These are phyloP conservation scores for Paramyrothecium sp. DNA, from an alignment of 2,329 filamentous ascomycete genomes.

Conservation along the genomic window DNA sequence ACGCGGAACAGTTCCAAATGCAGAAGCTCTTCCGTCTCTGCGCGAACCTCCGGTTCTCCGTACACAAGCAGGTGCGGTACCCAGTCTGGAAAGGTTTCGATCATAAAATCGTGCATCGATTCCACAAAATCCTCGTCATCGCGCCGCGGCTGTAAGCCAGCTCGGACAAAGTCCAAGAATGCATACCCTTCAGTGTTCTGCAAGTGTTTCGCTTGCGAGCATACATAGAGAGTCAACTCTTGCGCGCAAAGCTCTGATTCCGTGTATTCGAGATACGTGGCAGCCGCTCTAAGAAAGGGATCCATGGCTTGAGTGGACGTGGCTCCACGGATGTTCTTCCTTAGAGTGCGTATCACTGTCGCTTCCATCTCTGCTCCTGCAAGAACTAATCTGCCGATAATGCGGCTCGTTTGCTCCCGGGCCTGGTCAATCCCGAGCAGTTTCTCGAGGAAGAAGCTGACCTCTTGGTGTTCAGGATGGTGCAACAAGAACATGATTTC, in stretches of 20 bases:
- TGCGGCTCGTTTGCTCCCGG: conserved; percentile 45
- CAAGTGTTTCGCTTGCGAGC: conserved; percentile 39
- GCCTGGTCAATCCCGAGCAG: conserved; percentile 63
- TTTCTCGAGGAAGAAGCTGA: conserved; percentile 63
- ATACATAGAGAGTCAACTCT: conserved; percentile 41
- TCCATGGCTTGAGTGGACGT: conserved; percentile 39
- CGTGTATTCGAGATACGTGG: conserved; percentile 49
- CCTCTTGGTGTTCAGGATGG: conserved; percentile 26
- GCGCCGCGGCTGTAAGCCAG: conserved; percentile 23
- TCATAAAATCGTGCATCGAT: conserved; percentile 15
- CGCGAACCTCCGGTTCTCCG: conserved; percentile 40
- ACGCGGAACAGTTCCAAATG: conserved; percentile 38
- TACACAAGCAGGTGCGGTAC: conserved; percentile 49
- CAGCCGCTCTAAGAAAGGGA: conserved; percentile 58
- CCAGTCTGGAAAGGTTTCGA: conserved; percentile 41
- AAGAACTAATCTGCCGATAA: conserved; percentile 57
- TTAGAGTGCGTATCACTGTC: conserved; percentile 52
- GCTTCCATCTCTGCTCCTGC: conserved; percentile 49
- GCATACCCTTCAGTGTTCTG: conserved; percentile 46
- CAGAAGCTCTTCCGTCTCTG: conserved; percentile 42
- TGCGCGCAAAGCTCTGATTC: conserved; percentile 29
- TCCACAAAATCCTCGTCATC: conserved; percentile 20
- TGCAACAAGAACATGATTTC: conserved; percentile 47
- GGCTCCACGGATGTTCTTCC: conserved; percentile 50
- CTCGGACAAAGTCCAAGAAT: conserved; percentile 45